phyloP scores from a whole-genome alignment of 257 asterid genomes.

The Nemophila menziesii region DNA sequence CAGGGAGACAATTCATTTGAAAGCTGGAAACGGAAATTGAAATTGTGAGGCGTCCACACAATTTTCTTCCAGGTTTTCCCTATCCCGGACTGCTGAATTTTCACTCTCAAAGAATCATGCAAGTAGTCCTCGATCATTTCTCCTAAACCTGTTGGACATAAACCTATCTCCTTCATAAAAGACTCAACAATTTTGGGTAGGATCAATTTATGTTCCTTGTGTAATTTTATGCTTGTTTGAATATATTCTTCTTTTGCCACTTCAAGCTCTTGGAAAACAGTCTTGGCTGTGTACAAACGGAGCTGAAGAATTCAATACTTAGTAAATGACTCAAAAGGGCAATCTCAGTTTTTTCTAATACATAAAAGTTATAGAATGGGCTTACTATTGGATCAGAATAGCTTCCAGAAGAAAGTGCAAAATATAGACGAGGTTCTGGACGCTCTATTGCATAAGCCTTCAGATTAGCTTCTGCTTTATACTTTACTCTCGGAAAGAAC shows the following conservation, averaged over 20 bases:
- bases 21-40: slow-evolving; percentile 51
- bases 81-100: slow-evolving; percentile 21
- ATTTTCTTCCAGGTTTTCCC: slow-evolving; percentile 50
- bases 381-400: slow-evolving; percentile 76
- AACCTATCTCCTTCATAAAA: slow-evolving; percentile 45
- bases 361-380: neutral
- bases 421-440: slow-evolving; percentile 70
- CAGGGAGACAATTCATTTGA: slow-evolving; percentile 39
- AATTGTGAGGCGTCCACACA: slow-evolving; percentile 58
- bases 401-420: slow-evolving; percentile 77
- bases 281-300: slow-evolving; percentile 59
- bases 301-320: slow-evolving; percentile 28
- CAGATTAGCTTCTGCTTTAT: slow-evolving; percentile 37
- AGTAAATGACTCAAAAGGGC: neutral
- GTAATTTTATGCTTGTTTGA: slow-evolving; percentile 40
- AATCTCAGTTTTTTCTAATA: neutral
- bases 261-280: slow-evolving; percentile 69
- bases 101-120: slow-evolving; percentile 25
- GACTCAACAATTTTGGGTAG: slow-evolving; percentile 67
- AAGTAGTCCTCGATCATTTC: slow-evolving; percentile 45
- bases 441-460: slow-evolving; percentile 34
- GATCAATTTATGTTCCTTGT: slow-evolving; percentile 52
- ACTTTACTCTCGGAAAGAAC: slow-evolving; percentile 56
- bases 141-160: slow-evolving; percentile 32
- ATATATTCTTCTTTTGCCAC: slow-evolving; percentile 89